Evolutionary conservation across 768 basidiomycete genomes (phyloP), one percentile per base, ranked within the genome.

Genomic region (Podaxis sp.): DNA sequence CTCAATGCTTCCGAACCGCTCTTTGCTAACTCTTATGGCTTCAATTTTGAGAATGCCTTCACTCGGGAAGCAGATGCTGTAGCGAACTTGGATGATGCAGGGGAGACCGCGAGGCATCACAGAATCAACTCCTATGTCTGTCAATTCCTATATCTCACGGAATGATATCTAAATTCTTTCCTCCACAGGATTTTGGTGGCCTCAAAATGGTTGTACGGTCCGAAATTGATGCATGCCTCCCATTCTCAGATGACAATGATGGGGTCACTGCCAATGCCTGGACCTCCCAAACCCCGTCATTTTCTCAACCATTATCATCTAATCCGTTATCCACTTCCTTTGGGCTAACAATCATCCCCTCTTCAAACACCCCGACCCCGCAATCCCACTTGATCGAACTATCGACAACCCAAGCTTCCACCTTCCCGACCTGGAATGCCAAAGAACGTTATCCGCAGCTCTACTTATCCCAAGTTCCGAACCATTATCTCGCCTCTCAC

Each of bases 391-490:
- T 59, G 36, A 52, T 59, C 15, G 58, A 59, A 52, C 36, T 59
- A n/a, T 59, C 58, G 17, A 59, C 58, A 39, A 24, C 22, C 36
- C 51, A 59, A 39, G 17, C 33, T 4, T 24, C 58, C 17, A 52
- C 3, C 2, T 59, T 59, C 33, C 30, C 33, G 26, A 38, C 33
- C 12, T 59, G 58, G 58, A 52, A 87, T 68, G 90, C 88, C 86
- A 74, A 68, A 30, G 86, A 89, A n/a, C 74, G 77, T 1, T 90
- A 85, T 69, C 84, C 87, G 0, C 89, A 91, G 70, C 74, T 91
- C 19, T 87, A 81, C 69, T 80, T 92, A 60, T 89, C 90, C 3
- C 86, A 87, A 69, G 90, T 87, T 0, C 74, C 82, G 1, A 80
- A 84, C 66, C 79, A 86, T 61, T 86, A 83, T 69, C 75, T 89